Evolutionary conservation across 352 stramenopile genomes (phyloP), one percentile per base, ranked within the genome.

Genomic region (Halophytophthora batemanensis): DNA sequence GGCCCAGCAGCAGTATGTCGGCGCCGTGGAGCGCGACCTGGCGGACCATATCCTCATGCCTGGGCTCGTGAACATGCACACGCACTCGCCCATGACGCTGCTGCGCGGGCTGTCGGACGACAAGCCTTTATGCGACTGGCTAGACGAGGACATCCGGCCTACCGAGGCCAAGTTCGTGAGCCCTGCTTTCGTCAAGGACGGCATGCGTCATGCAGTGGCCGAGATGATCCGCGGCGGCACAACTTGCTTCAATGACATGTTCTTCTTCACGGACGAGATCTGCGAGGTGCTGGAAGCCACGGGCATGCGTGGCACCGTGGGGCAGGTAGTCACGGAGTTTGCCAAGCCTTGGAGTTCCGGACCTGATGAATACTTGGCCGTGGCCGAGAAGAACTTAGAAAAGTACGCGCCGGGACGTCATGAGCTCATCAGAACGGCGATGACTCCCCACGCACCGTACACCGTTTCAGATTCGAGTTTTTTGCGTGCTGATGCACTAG

Each of bases 181-280:
- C 42, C 60, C 69, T 3, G 67, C 79, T 41, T 93, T 93, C 46
- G 71, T 92, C 8, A 48, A 57, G 15, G 77, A 87, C 39, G 83
- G 77, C 28, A 82, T 83, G 45, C 64, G 61, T 21, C 75, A 92
- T 47, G 81, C 81, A 6, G 70, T 66, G 15, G 83, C 83, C 31
- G 86, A 95, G 68, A 90, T 92, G 71, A 74, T 95, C 38, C 71
- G 78, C 29, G 65, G 74, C 37, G 86, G 86, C 37, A 92, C 81
- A 31, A 95, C 86, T 14, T 94, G 83, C 63, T 89, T 80, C 56
- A 91, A 92, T 59, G 85, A 95, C 73, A 95, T 95, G 86, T 94
- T 92, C 72, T 92, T 90, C 57, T 91, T 88, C 59, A 67, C 76
- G 0, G 55, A 77, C 14, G 65, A 71, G 15, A 69, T 69, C 12